These are phyloP conservation scores for Tremella fuciformis DNA, from an alignment of 768 basidiomycete genomes.

Conservation along the genomic window DNA sequence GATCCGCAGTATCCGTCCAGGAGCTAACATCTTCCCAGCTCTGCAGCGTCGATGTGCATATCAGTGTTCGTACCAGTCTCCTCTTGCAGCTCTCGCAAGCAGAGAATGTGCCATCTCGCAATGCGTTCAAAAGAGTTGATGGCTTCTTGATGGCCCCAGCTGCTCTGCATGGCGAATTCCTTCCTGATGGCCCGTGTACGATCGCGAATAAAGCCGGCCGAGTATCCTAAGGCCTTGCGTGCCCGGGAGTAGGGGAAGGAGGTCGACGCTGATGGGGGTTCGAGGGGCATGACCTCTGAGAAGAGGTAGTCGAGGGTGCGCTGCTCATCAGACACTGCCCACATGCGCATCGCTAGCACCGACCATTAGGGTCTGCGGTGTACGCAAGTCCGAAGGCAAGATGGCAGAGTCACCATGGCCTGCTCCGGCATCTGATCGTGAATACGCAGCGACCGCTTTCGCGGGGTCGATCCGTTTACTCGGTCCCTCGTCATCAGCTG, in stretches of 20 bases:
- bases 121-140: slow-evolving; percentile 92
- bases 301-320: slow-evolving; percentile 90
- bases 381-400: slow-evolving; percentile 85
- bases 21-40: slow-evolving; percentile 55
- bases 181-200: slow-evolving; percentile 83
- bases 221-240: slow-evolving; percentile 54
- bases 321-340: slow-evolving; percentile 52
- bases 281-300: slow-evolving; percentile 65
- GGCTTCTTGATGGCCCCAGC: slow-evolving; percentile 65
- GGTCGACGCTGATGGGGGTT: slow-evolving; percentile 55
- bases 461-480: slow-evolving; percentile 69
- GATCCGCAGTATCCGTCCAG: slow-evolving; percentile 9
- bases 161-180: slow-evolving; percentile 91
- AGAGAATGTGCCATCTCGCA: slow-evolving; percentile 87
- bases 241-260: slow-evolving; percentile 20
- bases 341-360: slow-evolving; percentile 12
- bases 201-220: slow-evolving; percentile 75
- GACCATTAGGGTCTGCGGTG: slow-evolving; percentile 77
- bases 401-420: slow-evolving; percentile 58
- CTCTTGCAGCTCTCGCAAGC: slow-evolving; percentile 59
- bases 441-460: slow-evolving; percentile 90
- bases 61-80: slow-evolving; percentile 41
- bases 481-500: slow-evolving; percentile 17
- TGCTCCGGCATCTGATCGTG: slow-evolving; percentile 83
- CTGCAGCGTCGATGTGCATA: slow-evolving; percentile 44